Base-by-base conservation (phyloP, 2,329 filamentous ascomycete genomes). In the Plenodomus biglobosus region DNA sequence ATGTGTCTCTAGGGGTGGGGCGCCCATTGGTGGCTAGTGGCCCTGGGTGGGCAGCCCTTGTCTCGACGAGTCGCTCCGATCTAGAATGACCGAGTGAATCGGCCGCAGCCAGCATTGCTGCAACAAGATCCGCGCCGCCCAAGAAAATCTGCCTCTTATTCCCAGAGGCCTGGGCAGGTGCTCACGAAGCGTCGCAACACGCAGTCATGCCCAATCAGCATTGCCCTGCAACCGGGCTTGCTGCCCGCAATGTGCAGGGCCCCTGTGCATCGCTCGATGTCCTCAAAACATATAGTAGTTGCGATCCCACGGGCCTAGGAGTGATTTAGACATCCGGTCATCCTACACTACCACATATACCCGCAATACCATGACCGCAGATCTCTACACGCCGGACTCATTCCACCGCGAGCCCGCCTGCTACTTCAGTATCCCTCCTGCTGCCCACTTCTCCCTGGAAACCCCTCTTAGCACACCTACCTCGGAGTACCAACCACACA, bases 391-490 rank as follows among this genome's bases (percentile, higher is more conserved):
- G 17, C 47, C 43, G 11, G 49, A 54, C 48, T 42, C 44, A 37
- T 50, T 48, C 36, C 38, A 49, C 38, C 46, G 39, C 21, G 40
- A 43, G 11, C 49, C 52, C 22, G 45, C 51, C 32, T 70, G 68
- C 65, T 73, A 71, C 64, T 71, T 72, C 57, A 66, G 48, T 40
- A 47, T 58, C 46, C 43, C 63, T 43, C 56, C 65, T 47, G 30
- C 57, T 55, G 44, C 58, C 22, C 66, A 70, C 53, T 70, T 62
- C 56, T 69, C 66, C 2, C 44, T 52, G 35, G 69, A 72, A 46
- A 71, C 69, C 2, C 69, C 68, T 30, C 50, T 38, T 38, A 43
- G 43, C 32, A 53, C 61, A 22, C 59, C 65, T 21, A 38, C 53
- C 13, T 56, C 55, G 27, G 56, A 51, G n/a, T 65, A 63, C 56